phyloP scores from a whole-genome alignment of 441 rosid species.

The Melastoma candidum region DNA sequence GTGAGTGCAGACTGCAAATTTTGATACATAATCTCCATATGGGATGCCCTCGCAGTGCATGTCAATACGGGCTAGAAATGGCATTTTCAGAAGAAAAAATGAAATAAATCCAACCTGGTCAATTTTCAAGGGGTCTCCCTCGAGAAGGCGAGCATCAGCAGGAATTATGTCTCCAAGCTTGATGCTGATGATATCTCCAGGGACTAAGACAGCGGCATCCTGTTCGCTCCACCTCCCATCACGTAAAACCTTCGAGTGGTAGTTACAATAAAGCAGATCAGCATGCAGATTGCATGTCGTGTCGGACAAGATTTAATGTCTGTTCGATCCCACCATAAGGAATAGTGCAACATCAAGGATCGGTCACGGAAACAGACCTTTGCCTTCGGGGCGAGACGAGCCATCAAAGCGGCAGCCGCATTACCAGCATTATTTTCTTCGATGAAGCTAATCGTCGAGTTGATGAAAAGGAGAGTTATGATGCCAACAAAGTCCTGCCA shows the following conservation, averaged over 20 bases:
- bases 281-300: background rate
- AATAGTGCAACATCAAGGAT: background rate
- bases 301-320: too few relatives aligned
- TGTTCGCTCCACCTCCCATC: slow-evolving; percentile 91
- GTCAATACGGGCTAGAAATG: slow-evolving; percentile 8
- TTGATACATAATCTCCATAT: too few relatives aligned
- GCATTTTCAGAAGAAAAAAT: background rate
- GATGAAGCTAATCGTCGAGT: slow-evolving; percentile 88
- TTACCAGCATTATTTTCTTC: slow-evolving; percentile 97
- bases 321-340: background rate
- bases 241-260: slow-evolving; percentile 58
- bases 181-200: slow-evolving; percentile 80
- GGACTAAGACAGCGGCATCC: slow-evolving; percentile 77
- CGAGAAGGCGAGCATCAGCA: slow-evolving; percentile 90
- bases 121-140: slow-evolving; percentile 86
- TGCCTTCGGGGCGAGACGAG: slow-evolving; percentile 94
- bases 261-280: slow-evolving; percentile 8
- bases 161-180: slow-evolving; percentile 91
- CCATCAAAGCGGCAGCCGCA: slow-evolving; percentile 98
- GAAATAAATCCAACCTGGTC: slow-evolving; percentile 51
- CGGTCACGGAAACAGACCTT: slow-evolving; percentile 39
- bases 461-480: slow-evolving; percentile 71
- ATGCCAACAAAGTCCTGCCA: slow-evolving; percentile 98
- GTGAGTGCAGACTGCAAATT: slow-evolving; percentile 78
- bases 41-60: background rate